A percentile compares a stretch with the other conserved stretches of the same genome.
phyloP scores from a whole-genome alignment of 2,329 filamentous ascomycete genomes.

The Trichoderma simmonsii region DNA sequence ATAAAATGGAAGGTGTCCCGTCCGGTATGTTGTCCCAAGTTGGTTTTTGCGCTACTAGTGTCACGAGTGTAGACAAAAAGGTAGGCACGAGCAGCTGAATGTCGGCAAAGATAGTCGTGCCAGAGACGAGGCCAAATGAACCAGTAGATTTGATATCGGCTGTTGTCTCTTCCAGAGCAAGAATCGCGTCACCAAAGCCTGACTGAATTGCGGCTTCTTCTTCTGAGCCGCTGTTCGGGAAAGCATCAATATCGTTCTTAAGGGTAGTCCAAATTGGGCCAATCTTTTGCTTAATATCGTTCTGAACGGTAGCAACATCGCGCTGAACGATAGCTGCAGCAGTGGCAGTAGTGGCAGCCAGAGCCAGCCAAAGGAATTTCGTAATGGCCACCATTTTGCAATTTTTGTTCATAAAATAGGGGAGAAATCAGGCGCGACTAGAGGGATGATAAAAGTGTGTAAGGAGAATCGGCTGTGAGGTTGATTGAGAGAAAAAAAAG shows the following conservation, averaged over 20 bases:
- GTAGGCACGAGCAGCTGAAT: neutral
- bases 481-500: neutral
- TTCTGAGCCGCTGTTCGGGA: neutral
- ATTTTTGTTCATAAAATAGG: neutral
- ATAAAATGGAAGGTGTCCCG: neutral
- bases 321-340: neutral
- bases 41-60: rapidly evolving
- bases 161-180: neutral
- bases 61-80: neutral
- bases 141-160: neutral
- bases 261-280: neutral
- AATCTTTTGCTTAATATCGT: neutral
- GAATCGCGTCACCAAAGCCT: neutral
- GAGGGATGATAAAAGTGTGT: neutral
- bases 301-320: neutral
- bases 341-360: neutral
- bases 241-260: neutral
- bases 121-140: neutral
- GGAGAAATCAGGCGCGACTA: neutral
- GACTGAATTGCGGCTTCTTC: neutral
- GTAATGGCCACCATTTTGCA: neutral
- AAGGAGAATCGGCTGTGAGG: neutral
- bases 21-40: neutral
- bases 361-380: neutral
- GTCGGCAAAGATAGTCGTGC: neutral